phyloP scores from a whole-genome alignment of 148 eudicot genomes.

The Drosera capensis region DNA sequence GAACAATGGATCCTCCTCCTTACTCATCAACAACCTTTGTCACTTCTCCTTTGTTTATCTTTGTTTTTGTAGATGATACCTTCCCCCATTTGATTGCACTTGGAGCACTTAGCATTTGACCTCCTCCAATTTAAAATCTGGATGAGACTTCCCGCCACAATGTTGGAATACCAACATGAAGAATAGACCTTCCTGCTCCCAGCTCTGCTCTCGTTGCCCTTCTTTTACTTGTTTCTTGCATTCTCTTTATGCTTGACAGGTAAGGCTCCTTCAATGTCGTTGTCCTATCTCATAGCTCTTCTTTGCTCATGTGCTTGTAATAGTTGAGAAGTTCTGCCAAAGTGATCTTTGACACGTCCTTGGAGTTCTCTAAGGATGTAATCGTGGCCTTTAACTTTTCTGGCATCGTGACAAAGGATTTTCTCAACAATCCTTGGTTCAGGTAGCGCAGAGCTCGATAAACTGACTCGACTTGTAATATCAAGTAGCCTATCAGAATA shows the following conservation, averaged over 20 bases:
- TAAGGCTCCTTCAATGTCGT: conserved; percentile 15
- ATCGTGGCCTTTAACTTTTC: conserved; percentile 3
- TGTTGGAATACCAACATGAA: conserved; percentile 5
- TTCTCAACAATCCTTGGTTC: conserved; percentile 10
- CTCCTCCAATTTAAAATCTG: conserved; percentile 9
- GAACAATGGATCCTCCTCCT: conserved; percentile 2
- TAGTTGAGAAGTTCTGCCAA: neutral
- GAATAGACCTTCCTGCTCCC: neutral
- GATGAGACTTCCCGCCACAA: conserved; percentile 4
- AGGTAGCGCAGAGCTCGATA: neutral
- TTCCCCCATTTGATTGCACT: conserved; percentile 6
- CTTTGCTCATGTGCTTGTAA: conserved; percentile 10
- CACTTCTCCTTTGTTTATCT: neutral
- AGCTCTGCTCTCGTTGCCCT: neutral
- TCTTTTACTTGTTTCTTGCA: neutral
- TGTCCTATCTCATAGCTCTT: conserved; percentile 9
- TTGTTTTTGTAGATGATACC: conserved; percentile 6
- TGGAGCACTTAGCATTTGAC: conserved; percentile 6
- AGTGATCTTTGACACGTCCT: conserved; percentile 6
- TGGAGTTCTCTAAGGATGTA: conserved; percentile 1
- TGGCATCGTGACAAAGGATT: conserved; percentile 10
- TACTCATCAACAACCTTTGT: conserved; percentile 3
- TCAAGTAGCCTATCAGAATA: neutral
- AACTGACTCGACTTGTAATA: neutral
- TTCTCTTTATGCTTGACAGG: conserved; percentile 23